These are phyloP conservation scores for Lagerstroemia speciosa DNA, from an alignment of 345 rosid species.

Conservation along the genomic window DNA sequence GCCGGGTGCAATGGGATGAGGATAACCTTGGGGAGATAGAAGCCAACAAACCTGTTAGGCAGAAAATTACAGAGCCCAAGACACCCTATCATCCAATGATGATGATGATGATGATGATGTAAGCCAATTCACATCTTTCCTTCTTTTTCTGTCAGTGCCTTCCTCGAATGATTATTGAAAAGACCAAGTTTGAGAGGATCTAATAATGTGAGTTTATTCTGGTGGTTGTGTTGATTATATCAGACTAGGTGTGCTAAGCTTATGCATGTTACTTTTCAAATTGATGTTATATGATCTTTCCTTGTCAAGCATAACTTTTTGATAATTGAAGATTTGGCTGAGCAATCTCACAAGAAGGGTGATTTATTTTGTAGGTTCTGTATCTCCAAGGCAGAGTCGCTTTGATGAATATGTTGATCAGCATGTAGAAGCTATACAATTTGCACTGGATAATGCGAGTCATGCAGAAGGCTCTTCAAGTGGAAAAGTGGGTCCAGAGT, in stretches of 20 bases:
- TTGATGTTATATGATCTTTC: not conserved
- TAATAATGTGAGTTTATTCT: not conserved
- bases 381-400: slow-evolving; percentile 45
- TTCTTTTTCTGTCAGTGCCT: not conserved
- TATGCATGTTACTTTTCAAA: not conserved
- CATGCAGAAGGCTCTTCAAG: slow-evolving; percentile 73
- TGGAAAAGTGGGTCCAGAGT: slow-evolving; percentile 22
- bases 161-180: not conserved
- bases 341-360: not conserved
- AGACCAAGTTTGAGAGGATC: too few species aligned
- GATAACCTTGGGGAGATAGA: slow-evolving; percentile 81
- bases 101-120: slow-evolving; percentile 90
- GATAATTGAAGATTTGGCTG: not conserved
- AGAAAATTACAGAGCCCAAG: slow-evolving; percentile 98
- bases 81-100: slow-evolving; percentile 93
- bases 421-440: slow-evolving; percentile 53
- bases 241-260: not conserved
- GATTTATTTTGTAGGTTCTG: slow-evolving; percentile 35
- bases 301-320: not conserved
- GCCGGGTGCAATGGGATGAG: slow-evolving; percentile 85
- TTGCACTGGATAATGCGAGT: slow-evolving; percentile 56
- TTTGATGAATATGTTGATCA: slow-evolving; percentile 53
- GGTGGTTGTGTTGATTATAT: not conserved
- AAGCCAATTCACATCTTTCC: slow-evolving; percentile 14
- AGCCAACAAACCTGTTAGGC: slow-evolving; percentile 90